These are phyloP conservation scores for Akanthomyces dipterigenus DNA, from an alignment of 2,329 filamentous ascomycete genomes.

Conservation along the genomic window DNA sequence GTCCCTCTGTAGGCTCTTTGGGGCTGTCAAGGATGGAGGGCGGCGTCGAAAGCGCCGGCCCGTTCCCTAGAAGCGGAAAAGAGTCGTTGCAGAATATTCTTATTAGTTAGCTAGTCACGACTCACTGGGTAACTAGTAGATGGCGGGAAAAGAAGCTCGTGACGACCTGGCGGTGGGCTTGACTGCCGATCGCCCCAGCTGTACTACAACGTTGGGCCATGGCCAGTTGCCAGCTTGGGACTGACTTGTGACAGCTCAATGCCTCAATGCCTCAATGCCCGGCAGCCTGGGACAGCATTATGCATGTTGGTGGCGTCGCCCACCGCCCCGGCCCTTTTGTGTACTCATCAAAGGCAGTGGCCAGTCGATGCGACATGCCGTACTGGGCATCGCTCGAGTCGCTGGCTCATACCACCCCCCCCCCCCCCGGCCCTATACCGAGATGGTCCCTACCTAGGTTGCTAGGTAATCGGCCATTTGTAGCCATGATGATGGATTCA, in stretches of 20 bases:
- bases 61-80: slow-evolving; percentile 3
- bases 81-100: not conserved
- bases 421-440: slow-evolving; percentile 5
- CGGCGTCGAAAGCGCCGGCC: not conserved
- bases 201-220: not conserved
- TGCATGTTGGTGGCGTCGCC: slow-evolving; percentile 8
- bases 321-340: slow-evolving; percentile 1
- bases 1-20: not conserved
- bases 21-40: not conserved
- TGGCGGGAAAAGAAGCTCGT: slow-evolving; percentile 7
- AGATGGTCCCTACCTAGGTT: not conserved
- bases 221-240: not conserved
- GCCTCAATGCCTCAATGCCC: not conserved
- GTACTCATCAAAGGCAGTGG: not conserved
- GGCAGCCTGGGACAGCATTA: not conserved
- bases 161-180: not conserved
- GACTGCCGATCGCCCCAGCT: slow-evolving; percentile 6
- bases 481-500: too few species aligned
- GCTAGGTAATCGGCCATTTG: not conserved
- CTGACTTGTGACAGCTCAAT: not conserved
- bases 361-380: slow-evolving; percentile 10
- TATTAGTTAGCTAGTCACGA: not conserved
- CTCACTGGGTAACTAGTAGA: too few species aligned
- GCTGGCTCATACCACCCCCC: slow-evolving; percentile 3
- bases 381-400: slow-evolving; percentile 4